phyloP scores from a whole-genome alignment of 2,329 filamentous ascomycete genomes.

The Neocatenulostroma microsporum region DNA sequence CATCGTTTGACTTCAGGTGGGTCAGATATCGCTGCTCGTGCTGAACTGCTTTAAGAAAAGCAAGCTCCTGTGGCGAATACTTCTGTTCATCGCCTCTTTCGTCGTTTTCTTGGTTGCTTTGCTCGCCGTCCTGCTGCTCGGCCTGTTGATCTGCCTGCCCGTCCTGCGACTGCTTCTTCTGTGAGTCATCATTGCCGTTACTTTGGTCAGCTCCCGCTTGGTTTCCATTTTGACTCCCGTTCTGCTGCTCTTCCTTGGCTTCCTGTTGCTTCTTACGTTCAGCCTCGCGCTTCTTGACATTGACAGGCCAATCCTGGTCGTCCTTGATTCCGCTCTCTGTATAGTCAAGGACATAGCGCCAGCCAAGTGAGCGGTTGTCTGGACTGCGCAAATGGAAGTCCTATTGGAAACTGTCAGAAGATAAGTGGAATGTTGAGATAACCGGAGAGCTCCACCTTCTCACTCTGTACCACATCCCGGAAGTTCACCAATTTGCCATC shows the following conservation, averaged over 20 bases:
- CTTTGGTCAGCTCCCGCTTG: no score
- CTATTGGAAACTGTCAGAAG: constrained; percentile 12
- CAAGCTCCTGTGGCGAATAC: constrained; percentile 37
- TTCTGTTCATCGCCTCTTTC: constrained; percentile 25
- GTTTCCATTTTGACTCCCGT: constrained; percentile 1
- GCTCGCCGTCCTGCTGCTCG: constrained; percentile 22
- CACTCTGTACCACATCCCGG: constrained; percentile 28
- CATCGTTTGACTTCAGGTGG: constrained; percentile 37
- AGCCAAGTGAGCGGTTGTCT: constrained; percentile 38
- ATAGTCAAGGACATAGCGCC: constrained; percentile 44
- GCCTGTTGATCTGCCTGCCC: constrained; percentile 21
- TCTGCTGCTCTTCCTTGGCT: constrained; percentile 22
- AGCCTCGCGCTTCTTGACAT: constrained; percentile 33
- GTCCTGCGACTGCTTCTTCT: no score
- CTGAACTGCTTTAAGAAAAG: constrained; percentile 34
- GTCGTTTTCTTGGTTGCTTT: constrained; percentile 10
- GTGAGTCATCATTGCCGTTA: no score
- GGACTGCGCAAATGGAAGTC: constrained; percentile 39
- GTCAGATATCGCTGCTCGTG: constrained; percentile 39
- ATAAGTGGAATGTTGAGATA: no score
- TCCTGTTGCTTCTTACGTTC: constrained; percentile 15
- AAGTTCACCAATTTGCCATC: constrained; percentile 33
- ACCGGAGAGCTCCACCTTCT: no score
- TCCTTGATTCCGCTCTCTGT: constrained; percentile 46
- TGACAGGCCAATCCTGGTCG: constrained; percentile 42